Percentiles rank a stretch among this genome's conserved stretches.
Conservation (phyloP, 2,329 filamentous ascomycete genomes). For the Pseudogymnoascus pannorum region DNA sequence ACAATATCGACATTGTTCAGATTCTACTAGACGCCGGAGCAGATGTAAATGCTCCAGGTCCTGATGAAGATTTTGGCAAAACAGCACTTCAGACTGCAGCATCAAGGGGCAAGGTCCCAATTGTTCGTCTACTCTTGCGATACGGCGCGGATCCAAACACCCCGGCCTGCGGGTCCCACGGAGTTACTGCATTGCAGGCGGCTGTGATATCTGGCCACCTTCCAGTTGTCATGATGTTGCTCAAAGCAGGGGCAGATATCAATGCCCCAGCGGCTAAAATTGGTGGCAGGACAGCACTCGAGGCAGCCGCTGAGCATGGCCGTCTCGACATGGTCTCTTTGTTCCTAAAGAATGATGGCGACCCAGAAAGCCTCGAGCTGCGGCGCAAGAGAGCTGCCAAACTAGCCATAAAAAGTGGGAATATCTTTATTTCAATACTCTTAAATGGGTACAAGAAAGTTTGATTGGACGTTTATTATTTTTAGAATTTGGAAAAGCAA, state of each 20-base stretch:
- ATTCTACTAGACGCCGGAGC: constrained; percentile 12
- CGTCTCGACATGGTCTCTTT: constrained; percentile 13
- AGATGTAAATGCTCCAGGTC: constrained; percentile 11
- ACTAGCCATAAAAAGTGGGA: background rate
- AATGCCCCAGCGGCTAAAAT: constrained; percentile 14
- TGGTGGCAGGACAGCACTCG: constrained; percentile 10
- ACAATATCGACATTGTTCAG: constrained; percentile 9
- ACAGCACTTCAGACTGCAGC: constrained; percentile 17
- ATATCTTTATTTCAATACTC: background rate
- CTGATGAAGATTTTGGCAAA: constrained; percentile 4
- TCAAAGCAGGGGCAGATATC: constrained; percentile 16
- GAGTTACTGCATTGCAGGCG: constrained; percentile 15
- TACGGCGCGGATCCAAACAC: constrained; percentile 15
- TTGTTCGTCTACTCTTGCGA: constrained; percentile 14
- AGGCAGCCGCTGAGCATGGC: constrained; percentile 15
- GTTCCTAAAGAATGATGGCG: constrained; percentile 9
- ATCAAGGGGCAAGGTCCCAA: background rate
- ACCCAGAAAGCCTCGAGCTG: background rate
- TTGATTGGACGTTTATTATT: background rate
- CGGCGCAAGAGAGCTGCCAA: background rate
- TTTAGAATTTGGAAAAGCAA: background rate
- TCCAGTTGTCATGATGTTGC: constrained; percentile 5
- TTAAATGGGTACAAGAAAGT: background rate
- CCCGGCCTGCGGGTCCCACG: constrained; percentile 11
- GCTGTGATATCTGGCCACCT: constrained; percentile 13